These are phyloP conservation scores for Yarrowia phangngaensis DNA, from an alignment of 805 yeast genomes.

Conservation along the genomic window DNA sequence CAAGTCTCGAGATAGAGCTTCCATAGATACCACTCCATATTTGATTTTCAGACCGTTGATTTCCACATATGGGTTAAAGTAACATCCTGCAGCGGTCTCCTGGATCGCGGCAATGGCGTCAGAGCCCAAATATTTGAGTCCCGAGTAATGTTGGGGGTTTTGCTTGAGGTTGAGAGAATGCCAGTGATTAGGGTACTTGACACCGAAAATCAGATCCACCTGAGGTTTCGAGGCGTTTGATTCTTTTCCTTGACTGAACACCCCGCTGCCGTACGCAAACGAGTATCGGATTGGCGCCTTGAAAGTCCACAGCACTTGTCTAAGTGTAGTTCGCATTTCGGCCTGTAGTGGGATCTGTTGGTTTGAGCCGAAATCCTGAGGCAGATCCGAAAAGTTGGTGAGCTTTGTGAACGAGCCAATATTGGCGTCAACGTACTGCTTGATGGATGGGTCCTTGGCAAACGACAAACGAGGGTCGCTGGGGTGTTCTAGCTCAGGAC, in stretches of 20 bases:
- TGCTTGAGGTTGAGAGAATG: constrained; percentile 67
- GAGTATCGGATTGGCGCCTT: constrained; percentile 72
- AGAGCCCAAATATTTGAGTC: constrained; percentile 57
- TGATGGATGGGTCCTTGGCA: constrained; percentile 20
- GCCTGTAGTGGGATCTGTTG: constrained; percentile 51
- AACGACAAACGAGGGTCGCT: constrained; percentile 1
- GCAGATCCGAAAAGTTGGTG: constrained; percentile 46
- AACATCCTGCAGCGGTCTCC: constrained; percentile 80
- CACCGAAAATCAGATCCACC: constrained; percentile 81
- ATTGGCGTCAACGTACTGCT: constrained; percentile 29
- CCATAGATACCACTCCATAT: constrained; percentile 77
- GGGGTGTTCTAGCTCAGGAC: neutral
- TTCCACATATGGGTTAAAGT: constrained; percentile 84
- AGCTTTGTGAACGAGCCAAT: constrained; percentile 47
- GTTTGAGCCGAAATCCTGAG: constrained; percentile 56
- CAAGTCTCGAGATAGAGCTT: constrained; percentile 60
- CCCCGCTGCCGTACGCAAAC: constrained; percentile 95
- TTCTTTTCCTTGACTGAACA: constrained; percentile 65
- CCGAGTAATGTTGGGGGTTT: constrained; percentile 74
- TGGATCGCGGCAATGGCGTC: constrained; percentile 55
- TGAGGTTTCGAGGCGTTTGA: constrained; percentile 51
- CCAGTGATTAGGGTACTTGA: constrained; percentile 68
- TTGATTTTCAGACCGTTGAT: constrained; percentile 61
- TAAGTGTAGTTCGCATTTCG: constrained; percentile 46
- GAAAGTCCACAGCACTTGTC: constrained; percentile 53